Conservation (phyloP, 306 rosid genomes). For the Sindora glabra region DNA sequence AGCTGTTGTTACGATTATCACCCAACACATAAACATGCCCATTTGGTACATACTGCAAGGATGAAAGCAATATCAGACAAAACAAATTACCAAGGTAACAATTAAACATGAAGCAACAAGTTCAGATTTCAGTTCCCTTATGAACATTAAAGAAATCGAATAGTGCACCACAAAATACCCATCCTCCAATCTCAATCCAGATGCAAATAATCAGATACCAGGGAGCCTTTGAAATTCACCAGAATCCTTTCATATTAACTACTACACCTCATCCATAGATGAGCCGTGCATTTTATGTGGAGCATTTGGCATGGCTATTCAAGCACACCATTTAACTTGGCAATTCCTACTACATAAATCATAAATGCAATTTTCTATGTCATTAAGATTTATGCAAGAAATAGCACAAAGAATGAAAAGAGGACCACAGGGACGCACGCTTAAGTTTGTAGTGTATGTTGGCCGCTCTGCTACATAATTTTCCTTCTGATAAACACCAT, state of each 20-base stretch:
- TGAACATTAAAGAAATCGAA: not conserved
- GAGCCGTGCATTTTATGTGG: not conserved
- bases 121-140: not conserved
- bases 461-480: slow-evolving; percentile 56
- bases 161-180: not conserved
- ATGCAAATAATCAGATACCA: not conserved
- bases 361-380: not conserved
- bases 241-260: not conserved
- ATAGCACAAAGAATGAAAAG: not conserved
- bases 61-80: slow-evolving; percentile 1
- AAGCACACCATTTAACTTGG: not conserved
- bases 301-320: not conserved
- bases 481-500: slow-evolving; percentile 61
- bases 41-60: slow-evolving; percentile 68
- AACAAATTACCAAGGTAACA: not conserved
- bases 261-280: not conserved
- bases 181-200: slow-evolving; percentile 5
- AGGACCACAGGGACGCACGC: slow-evolving; percentile 34
- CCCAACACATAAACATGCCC: slow-evolving; percentile 86
- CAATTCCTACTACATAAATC: not conserved
- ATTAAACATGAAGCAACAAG: not conserved
- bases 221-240: not conserved
- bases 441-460: slow-evolving; percentile 32
- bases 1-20: slow-evolving; percentile 83
- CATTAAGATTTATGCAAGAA: not conserved